These are phyloP conservation scores for Penicillium canariense DNA, from an alignment of 495 filamentous ascomycete species.

Conservation along the genomic window DNA sequence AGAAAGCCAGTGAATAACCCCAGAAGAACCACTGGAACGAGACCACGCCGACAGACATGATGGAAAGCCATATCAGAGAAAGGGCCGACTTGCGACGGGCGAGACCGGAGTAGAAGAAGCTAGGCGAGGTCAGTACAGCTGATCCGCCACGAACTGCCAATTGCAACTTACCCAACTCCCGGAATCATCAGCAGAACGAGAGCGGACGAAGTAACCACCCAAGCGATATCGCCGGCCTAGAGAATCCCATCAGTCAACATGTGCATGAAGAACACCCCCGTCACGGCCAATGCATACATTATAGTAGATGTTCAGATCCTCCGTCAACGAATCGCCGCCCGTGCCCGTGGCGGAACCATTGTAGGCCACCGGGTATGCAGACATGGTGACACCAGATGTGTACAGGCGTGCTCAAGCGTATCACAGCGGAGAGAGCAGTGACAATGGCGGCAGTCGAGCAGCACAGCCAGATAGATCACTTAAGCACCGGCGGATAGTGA, in stretches of 20 bases:
- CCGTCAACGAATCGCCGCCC: conserved; percentile 71
- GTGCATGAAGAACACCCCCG: neutral
- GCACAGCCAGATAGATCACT: neutral
- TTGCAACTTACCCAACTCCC: conserved; percentile 68
- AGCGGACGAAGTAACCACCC: conserved; percentile 83
- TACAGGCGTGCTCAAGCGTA: neutral
- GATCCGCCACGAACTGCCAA: neutral
- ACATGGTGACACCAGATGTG: conserved; percentile 29
- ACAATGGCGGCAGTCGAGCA: neutral
- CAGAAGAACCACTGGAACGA: conserved; percentile 99
- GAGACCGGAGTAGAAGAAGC: conserved; percentile 98
- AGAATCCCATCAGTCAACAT: conserved; percentile 15
- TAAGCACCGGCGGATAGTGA: neutral
- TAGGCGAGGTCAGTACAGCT: conserved; percentile 15
- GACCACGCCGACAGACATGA: conserved; percentile 89
- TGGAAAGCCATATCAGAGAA: conserved; percentile 91
- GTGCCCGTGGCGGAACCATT: conserved; percentile 58
- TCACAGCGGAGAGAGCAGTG: neutral
- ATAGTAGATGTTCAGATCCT: conserved; percentile 81
- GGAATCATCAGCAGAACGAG: conserved; percentile 98
- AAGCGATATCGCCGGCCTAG: conserved; percentile 85
- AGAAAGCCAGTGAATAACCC: conserved; percentile 95
- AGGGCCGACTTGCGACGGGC: conserved; percentile 96
- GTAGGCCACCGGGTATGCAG: conserved; percentile 51
- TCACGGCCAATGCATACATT: conserved; percentile 50